Conservation (phyloP, 1,284 basidiomycete species). For the Stereum hirsutum region DNA sequence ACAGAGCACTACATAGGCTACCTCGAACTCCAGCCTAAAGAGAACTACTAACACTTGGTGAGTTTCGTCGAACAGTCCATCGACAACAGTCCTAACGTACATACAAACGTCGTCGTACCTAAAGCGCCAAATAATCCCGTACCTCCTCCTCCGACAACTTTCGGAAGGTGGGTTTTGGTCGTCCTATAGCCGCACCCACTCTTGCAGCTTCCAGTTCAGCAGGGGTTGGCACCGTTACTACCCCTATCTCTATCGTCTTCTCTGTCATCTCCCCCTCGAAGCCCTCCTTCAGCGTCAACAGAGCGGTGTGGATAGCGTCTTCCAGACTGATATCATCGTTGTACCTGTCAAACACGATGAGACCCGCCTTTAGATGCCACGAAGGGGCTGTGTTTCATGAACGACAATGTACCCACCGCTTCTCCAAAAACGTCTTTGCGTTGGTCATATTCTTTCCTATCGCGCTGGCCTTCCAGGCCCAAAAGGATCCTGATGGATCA, state of each 20-base stretch:
- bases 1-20: too few species aligned
- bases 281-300: conserved; percentile 96
- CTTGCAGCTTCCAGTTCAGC: conserved; percentile 71
- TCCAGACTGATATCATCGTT: conserved; percentile 99
- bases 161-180: conserved; percentile 82
- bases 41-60: too few species aligned
- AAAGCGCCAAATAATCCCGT: conserved; percentile 84
- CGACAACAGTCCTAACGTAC: too few species aligned
- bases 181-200: conserved; percentile 56
- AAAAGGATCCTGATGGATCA: conserved; percentile 97
- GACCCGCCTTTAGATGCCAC: too few species aligned
- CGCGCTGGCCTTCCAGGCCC: conserved; percentile 99
- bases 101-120: conserved; percentile 14
- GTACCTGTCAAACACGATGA: conserved; percentile 74
- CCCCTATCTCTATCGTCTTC: conserved; percentile 98
- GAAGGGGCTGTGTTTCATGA: too few species aligned
- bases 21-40: background rate
- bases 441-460: conserved; percentile 99
- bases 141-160: conserved; percentile 94
- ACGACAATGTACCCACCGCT: conserved; percentile 54
- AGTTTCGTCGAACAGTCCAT: too few species aligned
- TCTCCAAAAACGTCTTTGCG: conserved; percentile 98
- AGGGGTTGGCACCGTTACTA: conserved; percentile 80
- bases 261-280: conserved; percentile 99
- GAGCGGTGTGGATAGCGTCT: conserved; percentile 99